Conservation (phyloP, 2,329 filamentous ascomycete genomes). For the Chaetoscypha palmicola region DNA sequence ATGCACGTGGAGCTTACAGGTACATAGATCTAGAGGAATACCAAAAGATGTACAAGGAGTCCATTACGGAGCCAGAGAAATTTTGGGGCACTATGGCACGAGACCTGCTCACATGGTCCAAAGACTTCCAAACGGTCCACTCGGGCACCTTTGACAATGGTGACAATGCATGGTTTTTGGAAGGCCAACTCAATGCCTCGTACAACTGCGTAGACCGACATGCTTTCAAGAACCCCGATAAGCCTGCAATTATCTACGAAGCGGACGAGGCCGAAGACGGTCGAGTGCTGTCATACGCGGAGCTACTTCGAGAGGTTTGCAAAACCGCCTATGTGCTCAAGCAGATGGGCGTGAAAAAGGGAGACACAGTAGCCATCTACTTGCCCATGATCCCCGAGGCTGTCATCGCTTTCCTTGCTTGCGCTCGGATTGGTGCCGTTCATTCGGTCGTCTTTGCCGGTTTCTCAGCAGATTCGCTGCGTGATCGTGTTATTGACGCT, state of each 20-base stretch:
- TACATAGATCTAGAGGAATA: conserved; percentile 57
- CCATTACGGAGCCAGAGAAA: conserved; percentile 78
- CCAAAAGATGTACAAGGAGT: conserved; percentile 67
- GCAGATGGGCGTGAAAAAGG: conserved; percentile 94
- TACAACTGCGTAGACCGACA: conserved; percentile 98
- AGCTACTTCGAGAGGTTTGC: conserved; percentile 88
- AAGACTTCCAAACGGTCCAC: conserved; percentile 85
- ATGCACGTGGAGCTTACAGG: not conserved
- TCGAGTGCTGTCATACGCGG: conserved; percentile 83
- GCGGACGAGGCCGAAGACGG: conserved; percentile 85
- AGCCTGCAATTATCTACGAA: conserved; percentile 96
- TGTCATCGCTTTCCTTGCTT: conserved; percentile 82
- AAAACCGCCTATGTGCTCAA: conserved; percentile 81
- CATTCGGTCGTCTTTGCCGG: conserved; percentile 98
- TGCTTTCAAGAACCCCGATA: conserved; percentile 88
- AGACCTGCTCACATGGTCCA: conserved; percentile 83
- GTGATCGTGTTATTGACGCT: conserved; percentile 89
- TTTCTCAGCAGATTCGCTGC: conserved; percentile 92
- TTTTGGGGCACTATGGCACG: conserved; percentile 87
- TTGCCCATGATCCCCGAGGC: conserved; percentile 98
- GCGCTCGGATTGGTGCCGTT: conserved; percentile 84
- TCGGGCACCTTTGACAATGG: conserved; percentile 69
- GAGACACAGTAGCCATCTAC: conserved; percentile 95
- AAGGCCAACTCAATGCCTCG: conserved; percentile 88
- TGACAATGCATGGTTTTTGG: conserved; percentile 90